Percentiles rank a stretch among this genome's conserved stretches.
Evolutionary conservation across 306 rosid genomes (phyloP).

Genomic region (Cucumis hystrix): DNA sequence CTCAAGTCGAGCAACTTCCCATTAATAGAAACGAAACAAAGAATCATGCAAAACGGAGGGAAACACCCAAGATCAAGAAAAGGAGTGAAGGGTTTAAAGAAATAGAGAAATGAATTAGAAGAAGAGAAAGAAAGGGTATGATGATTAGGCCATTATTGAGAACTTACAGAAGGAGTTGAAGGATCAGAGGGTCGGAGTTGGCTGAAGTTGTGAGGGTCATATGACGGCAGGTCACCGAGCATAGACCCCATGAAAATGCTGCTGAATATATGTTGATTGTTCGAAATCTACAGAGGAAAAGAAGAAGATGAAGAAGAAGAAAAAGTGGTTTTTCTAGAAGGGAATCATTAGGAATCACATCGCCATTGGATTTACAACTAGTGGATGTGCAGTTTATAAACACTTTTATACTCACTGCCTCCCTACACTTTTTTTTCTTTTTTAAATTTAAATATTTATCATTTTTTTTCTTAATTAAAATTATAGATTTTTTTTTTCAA

Average conservation of each 20-base stretch:
- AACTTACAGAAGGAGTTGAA: constrained; percentile 68
- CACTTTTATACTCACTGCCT: neutral
- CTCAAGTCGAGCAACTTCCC: neutral
- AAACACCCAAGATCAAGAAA: neutral
- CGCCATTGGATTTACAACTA: neutral
- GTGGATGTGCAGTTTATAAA: neutral
- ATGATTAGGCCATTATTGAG: neutral
- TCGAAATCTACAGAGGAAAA: neutral
- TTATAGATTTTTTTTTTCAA: no score
- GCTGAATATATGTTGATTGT: neutral
- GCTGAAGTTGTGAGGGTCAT: constrained; percentile 90
- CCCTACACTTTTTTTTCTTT: neutral
- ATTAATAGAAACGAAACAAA: neutral
- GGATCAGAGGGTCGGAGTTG: constrained; percentile 87
- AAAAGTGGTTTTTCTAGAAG: constrained; percentile 5
- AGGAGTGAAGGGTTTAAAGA: neutral
- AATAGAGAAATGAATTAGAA: constrained; percentile 1
- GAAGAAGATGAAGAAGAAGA: neutral
- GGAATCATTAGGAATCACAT: neutral
- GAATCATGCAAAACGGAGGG: neutral
- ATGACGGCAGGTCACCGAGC: constrained; percentile 81
- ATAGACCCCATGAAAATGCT: constrained; percentile 50
- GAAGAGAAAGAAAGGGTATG: constrained; percentile 5
- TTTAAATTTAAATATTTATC: neutral
- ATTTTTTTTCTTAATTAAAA: no score